Conservation (phyloP, 192 early-diverging fungal species). For the Backusella luteola region DNA sequence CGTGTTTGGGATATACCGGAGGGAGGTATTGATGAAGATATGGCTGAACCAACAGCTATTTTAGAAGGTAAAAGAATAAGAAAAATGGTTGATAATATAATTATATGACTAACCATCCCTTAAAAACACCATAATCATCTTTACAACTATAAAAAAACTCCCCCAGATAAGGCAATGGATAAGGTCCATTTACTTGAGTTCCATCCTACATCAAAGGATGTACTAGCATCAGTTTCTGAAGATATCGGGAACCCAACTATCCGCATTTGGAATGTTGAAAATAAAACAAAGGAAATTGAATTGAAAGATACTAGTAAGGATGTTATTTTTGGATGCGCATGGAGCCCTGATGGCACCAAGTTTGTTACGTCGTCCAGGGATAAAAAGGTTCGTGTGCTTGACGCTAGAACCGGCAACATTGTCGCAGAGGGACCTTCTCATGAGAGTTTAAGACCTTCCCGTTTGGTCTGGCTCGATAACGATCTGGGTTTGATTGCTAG, state of each 20-base stretch:
- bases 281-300: constrained; percentile 33
- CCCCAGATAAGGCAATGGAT: constrained; percentile 46
- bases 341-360: constrained; percentile 63
- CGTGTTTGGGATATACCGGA: constrained; percentile 56
- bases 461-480: constrained; percentile 65
- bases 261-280: constrained; percentile 57
- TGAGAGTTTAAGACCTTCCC: constrained; percentile 62
- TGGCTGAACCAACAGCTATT: constrained; percentile 32
- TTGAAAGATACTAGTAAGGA: constrained; percentile 34
- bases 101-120: not conserved
- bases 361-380: constrained; percentile 68
- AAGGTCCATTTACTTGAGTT: constrained; percentile 52
- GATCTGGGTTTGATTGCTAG: constrained; percentile 50
- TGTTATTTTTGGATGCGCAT: constrained; percentile 44
- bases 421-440: constrained; percentile 61
- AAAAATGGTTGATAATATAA: not conserved
- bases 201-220: constrained; percentile 56
- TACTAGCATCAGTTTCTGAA: constrained; percentile 58
- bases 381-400: constrained; percentile 66
- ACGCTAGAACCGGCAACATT: constrained; percentile 55
- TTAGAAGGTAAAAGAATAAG: constrained; percentile 18
- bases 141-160: not conserved
- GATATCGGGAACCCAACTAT: constrained; percentile 51
- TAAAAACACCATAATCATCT: not conserved
- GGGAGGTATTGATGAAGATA: constrained; percentile 54